A percentile compares a stretch with the other conserved stretches of the same genome.
Conservation (phyloP, 257 asterid genomes). For the Catharanthus roseus region DNA sequence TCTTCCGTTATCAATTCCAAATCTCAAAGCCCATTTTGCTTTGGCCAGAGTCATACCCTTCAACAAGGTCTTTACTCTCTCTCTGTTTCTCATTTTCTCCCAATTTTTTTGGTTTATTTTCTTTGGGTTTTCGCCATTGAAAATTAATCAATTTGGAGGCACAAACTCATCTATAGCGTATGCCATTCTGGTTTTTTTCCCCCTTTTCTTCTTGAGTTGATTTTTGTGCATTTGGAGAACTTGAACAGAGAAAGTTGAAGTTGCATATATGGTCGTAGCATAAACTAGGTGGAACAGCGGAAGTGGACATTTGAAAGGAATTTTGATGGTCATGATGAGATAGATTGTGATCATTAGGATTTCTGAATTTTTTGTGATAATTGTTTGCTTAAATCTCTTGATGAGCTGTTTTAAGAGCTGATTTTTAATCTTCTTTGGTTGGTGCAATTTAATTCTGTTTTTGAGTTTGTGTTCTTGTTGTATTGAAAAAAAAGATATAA, state of each 20-base stretch:
- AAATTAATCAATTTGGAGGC: background rate
- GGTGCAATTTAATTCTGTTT: background rate
- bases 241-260: background rate
- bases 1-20: constrained; percentile 2
- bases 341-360: too few relatives aligned
- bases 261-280: background rate
- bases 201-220: too few relatives aligned
- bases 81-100: background rate
- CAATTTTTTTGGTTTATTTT: background rate
- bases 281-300: background rate
- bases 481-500: background rate
- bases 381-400: background rate
- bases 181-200: background rate
- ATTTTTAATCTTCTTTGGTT: background rate
- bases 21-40: background rate
- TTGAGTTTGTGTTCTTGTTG: background rate
- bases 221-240: background rate
- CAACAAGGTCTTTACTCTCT: background rate
- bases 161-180: background rate
- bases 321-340: background rate
- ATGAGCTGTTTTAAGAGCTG: background rate
- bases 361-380: background rate
- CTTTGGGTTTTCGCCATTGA: background rate
- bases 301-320: background rate
- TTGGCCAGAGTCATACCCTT: background rate